phyloP scores from a whole-genome alignment of 2,329 filamentous ascomycete genomes.

The Sporothrix inflata region DNA sequence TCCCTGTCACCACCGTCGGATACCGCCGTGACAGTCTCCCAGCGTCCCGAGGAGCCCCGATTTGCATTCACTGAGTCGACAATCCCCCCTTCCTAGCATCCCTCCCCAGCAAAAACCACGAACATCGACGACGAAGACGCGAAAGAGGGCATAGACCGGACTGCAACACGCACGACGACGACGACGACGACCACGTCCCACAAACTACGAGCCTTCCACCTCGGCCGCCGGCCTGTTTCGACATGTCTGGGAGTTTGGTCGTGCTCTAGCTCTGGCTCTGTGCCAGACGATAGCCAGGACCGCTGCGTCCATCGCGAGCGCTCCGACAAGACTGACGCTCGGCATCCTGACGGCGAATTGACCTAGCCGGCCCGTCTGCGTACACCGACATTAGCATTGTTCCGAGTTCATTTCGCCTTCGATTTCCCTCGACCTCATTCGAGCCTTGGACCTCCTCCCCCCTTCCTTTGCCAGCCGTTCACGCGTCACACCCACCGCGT shows the following conservation, averaged over 20 bases:
- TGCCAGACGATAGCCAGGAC: constrained; percentile 40
- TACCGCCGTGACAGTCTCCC: neutral
- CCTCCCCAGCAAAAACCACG: neutral
- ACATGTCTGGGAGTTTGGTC: constrained; percentile 46
- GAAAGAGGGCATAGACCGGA: neutral
- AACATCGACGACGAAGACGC: neutral
- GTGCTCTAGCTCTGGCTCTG: constrained; percentile 46
- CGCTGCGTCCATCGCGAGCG: neutral
- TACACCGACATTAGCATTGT: neutral
- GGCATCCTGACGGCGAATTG: neutral
- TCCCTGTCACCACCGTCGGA: neutral
- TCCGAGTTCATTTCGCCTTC: neutral
- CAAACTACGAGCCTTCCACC: neutral
- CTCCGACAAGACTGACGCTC: neutral
- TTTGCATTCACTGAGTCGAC: neutral
- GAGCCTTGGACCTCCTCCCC: neutral
- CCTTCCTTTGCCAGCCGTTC: neutral
- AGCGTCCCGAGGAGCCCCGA: neutral
- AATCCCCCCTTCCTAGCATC: neutral
- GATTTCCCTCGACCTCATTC: neutral
- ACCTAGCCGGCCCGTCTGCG: neutral
- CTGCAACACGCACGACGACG: neutral
- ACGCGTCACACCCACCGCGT: neutral
- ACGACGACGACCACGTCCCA: neutral
- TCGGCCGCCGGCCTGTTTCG: constrained; percentile 32